Percentiles rank a stretch among this genome's conserved stretches.
phyloP scores from a whole-genome alignment of 1,284 basidiomycete species.

The Tilletia horrida region DNA sequence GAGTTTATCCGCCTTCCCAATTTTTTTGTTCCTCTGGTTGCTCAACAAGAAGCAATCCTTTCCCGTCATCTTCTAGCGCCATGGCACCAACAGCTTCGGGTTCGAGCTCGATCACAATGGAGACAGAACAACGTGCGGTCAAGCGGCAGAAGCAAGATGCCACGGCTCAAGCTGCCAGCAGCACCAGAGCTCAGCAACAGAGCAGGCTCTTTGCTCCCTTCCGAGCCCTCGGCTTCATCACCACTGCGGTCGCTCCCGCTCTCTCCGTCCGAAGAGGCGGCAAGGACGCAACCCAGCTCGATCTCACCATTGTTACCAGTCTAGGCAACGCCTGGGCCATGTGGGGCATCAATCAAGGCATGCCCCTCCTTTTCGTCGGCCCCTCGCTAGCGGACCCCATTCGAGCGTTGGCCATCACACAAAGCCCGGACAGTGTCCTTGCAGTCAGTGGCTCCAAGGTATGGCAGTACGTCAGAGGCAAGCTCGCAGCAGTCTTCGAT shows the following conservation, averaged over 20 bases:
- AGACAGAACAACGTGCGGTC: neutral
- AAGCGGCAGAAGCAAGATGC: constrained; percentile 14
- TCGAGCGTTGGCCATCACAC: constrained; percentile 64
- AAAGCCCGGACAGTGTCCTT: constrained; percentile 85
- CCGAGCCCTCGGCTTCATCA: constrained; percentile 85
- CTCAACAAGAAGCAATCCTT: too few species aligned
- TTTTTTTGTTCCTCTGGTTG: too few species aligned
- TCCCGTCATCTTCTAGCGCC: too few species aligned
- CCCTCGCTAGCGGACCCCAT: constrained; percentile 74
- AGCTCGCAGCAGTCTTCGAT: constrained; percentile 64
- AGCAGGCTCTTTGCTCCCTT: constrained; percentile 80
- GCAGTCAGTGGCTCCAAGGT: constrained; percentile 69
- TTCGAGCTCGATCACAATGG: too few species aligned
- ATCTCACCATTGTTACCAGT: constrained; percentile 73
- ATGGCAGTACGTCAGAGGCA: constrained; percentile 79
- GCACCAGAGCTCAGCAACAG: neutral
- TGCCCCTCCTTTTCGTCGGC: constrained; percentile 91
- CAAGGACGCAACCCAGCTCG: constrained; percentile 69
- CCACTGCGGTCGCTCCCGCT: constrained; percentile 84
- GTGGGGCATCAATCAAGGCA: constrained; percentile 85
- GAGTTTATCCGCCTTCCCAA: too few species aligned
- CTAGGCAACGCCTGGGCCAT: constrained; percentile 88
- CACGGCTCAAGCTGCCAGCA: neutral
- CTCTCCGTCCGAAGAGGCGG: constrained; percentile 70
- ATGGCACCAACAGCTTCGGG: too few species aligned